Evolutionary conservation across 2,329 filamentous ascomycete species (phyloP).

Genomic region (Madurella fahalii): DNA sequence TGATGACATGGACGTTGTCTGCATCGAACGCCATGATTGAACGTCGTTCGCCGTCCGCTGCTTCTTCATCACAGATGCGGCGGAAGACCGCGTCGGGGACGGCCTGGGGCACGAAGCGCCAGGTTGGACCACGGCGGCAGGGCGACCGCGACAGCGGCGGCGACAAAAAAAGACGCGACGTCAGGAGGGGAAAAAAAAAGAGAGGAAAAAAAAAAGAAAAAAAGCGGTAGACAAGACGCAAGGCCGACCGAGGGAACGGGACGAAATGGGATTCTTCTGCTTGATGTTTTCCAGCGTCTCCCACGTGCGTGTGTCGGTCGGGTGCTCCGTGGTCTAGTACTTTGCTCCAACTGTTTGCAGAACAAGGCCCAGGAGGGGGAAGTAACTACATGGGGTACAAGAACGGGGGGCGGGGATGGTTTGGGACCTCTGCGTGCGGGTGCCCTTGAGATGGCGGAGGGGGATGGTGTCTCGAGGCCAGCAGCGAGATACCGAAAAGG

Average conservation of each 20-base stretch:
- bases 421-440: constrained; percentile 15
- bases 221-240: constrained; percentile 1
- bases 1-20: constrained; percentile 29
- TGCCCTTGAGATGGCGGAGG: constrained; percentile 13
- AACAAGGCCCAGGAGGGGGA: constrained; percentile 15
- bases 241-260: constrained; percentile 4
- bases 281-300: constrained; percentile 14
- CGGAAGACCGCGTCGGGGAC: constrained; percentile 16
- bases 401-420: constrained; percentile 18
- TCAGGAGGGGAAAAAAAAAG: neutral
- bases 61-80: constrained; percentile 27
- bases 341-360: constrained; percentile 21
- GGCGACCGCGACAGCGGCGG: constrained; percentile 7
- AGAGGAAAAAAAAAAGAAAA: constrained; percentile 5
- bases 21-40: constrained; percentile 30
- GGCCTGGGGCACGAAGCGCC: constrained; percentile 25
- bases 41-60: constrained; percentile 23
- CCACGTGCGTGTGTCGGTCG: constrained; percentile 20
- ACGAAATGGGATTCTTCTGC: constrained; percentile 5
- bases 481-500: constrained; percentile 26
- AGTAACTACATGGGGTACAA: constrained; percentile 29
- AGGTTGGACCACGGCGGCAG: constrained; percentile 23
- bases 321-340: constrained; percentile 16
- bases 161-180: constrained; percentile 8
- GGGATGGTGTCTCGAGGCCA: constrained; percentile 1